Conservation (phyloP, 1,139 yeast genomes). For the Suhomyces kunorum region DNA sequence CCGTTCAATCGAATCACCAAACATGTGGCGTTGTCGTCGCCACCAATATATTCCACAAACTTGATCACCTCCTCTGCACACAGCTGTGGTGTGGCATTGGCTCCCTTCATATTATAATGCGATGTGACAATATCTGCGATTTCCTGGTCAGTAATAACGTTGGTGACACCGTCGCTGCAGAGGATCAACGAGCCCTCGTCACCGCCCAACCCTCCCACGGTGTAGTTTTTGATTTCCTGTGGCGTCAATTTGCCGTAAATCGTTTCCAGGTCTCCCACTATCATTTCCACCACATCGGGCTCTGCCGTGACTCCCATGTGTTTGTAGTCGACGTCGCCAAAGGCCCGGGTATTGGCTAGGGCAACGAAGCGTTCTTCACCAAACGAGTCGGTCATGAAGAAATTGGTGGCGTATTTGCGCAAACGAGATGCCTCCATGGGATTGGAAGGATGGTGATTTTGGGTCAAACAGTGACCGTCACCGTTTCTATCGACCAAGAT, state of each 20-base stretch:
- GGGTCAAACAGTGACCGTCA: conserved; percentile 73
- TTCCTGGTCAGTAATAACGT: conserved; percentile 83
- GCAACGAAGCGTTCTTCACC: conserved; percentile 87
- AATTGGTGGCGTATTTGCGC: conserved; percentile 67
- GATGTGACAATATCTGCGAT: conserved; percentile 81
- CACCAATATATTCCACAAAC: conserved; percentile 84
- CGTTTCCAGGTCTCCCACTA: conserved; percentile 54
- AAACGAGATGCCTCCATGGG: conserved; percentile 75
- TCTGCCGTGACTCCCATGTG: conserved; percentile 86
- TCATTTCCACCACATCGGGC: conserved; percentile 75
- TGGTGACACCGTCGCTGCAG: conserved; percentile 86
- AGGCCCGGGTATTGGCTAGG: conserved; percentile 88
- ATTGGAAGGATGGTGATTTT: conserved; percentile 84
- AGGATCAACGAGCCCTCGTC: conserved; percentile 79
- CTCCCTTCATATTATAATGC: conserved; percentile 67
- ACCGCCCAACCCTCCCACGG: conserved; percentile 63
- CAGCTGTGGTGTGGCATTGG: conserved; percentile 76
- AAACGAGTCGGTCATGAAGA: conserved; percentile 84
- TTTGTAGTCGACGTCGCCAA: conserved; percentile 85
- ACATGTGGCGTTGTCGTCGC: conserved; percentile 94
- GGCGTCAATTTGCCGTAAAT: conserved; percentile 36
- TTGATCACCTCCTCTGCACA: conserved; percentile 84
- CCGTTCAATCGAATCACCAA: conserved; percentile 76
- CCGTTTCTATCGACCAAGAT: conserved; percentile 77
- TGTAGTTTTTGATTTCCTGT: conserved; percentile 41